Evolutionary conservation across 768 basidiomycete genomes (phyloP).

Genomic region (Mycena capillaripes): DNA sequence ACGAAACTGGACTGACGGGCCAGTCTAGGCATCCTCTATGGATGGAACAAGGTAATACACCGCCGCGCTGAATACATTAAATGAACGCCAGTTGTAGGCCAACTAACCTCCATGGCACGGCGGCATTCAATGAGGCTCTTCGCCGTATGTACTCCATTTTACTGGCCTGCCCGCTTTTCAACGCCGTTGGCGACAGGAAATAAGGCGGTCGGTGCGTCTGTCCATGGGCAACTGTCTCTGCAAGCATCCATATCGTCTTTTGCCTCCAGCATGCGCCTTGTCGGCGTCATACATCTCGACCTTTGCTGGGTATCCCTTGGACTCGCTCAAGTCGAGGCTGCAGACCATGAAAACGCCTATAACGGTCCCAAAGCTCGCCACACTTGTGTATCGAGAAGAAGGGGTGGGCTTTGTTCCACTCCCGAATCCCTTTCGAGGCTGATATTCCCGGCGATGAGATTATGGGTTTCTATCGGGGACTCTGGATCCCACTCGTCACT

Average conservation of each 20-base stretch:
- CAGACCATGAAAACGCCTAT: constrained; percentile 86
- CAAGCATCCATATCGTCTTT: background rate
- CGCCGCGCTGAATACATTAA: constrained; percentile 18
- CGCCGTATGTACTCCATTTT: constrained; percentile 63
- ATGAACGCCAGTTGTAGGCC: constrained; percentile 58
- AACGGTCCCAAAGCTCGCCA: constrained; percentile 79
- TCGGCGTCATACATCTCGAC: constrained; percentile 94
- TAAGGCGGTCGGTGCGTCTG: constrained; percentile 71
- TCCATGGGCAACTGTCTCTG: background rate
- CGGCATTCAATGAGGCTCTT: constrained; percentile 73
- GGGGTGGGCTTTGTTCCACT: constrained; percentile 51
- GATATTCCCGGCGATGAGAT: constrained; percentile 42
- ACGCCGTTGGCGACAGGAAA: constrained; percentile 64
- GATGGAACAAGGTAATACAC: constrained; percentile 77
- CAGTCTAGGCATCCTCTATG: constrained; percentile 77
- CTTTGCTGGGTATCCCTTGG: constrained; percentile 92
- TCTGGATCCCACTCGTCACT: constrained; percentile 94
- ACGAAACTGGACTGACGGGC: constrained; percentile 80
- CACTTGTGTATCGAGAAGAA: constrained; percentile 84
- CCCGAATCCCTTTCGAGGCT: background rate
- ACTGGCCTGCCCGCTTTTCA: constrained; percentile 29
- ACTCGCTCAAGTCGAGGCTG: constrained; percentile 93
- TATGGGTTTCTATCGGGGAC: constrained; percentile 89
- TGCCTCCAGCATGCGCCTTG: constrained; percentile 77
- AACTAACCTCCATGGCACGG: constrained; percentile 71